phyloP scores from a whole-genome alignment of 129 eudicot genomes.

The Saussurea involucrata region DNA sequence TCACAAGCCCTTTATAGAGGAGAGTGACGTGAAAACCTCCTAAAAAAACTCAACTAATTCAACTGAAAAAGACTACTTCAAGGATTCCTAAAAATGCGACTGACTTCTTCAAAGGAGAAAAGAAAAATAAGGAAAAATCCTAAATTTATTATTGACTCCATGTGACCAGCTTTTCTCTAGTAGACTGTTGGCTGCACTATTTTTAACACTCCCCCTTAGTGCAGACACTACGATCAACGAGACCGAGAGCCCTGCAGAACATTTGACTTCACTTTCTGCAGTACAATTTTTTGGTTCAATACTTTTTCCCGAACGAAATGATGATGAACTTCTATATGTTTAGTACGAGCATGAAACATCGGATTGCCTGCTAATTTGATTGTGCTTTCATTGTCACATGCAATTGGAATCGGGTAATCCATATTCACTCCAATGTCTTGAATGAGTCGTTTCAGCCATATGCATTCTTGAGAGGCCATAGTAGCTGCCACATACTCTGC shows the following conservation, averaged over 20 bases:
- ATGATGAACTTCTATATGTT: not conserved
- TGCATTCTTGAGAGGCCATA: conserved; percentile 20
- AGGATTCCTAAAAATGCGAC: not conserved
- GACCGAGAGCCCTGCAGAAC: not conserved
- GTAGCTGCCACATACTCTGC: not conserved
- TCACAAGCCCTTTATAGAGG: not conserved
- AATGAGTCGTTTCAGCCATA: conserved; percentile 14
- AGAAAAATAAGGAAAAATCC: not conserved
- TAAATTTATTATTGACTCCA: not conserved
- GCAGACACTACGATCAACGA: not conserved
- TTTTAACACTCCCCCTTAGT: not conserved
- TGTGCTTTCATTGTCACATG: not conserved
- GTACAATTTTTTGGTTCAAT: not conserved
- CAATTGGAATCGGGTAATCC: not conserved
- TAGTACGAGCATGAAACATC: not conserved
- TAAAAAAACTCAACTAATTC: not conserved
- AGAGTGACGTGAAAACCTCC: not conserved
- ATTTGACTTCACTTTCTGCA: not conserved
- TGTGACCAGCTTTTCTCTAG: not conserved
- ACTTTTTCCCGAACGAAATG: not conserved
- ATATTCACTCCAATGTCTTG: not conserved
- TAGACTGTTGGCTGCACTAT: not conserved
- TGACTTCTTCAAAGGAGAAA: not conserved
- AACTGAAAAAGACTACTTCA: not conserved
- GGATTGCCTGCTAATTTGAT: not conserved